Percentiles rank a stretch among this genome's conserved stretches.
Conservation (phyloP, 345 rosid genomes). For the Eucalyptus cloeziana region DNA sequence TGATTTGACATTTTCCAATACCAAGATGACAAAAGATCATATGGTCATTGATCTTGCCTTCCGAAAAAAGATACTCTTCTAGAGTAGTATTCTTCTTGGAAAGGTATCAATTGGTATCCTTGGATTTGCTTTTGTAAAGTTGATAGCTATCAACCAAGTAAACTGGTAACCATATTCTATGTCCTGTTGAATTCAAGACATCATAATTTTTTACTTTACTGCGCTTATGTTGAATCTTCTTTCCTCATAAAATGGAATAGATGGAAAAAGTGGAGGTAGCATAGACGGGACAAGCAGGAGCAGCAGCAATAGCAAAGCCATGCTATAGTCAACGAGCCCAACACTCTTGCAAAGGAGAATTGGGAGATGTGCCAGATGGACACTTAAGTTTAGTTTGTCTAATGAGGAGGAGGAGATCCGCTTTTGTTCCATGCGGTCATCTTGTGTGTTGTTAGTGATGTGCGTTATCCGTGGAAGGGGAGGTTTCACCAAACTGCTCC, state of each 20-base stretch:
- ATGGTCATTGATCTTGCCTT: constrained; percentile 48
- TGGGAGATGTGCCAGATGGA: constrained; percentile 61
- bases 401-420: constrained; percentile 50
- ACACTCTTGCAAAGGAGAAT: constrained; percentile 22
- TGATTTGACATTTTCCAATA: constrained; percentile 17
- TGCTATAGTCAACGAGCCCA: constrained; percentile 1
- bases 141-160: not conserved
- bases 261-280: constrained; percentile 53
- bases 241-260: constrained; percentile 60
- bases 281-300: constrained; percentile 5
- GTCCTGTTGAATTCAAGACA: not conserved
- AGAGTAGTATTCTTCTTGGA: constrained; percentile 55
- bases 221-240: not conserved
- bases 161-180: not conserved
- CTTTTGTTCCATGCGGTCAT: constrained; percentile 84
- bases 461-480: constrained; percentile 51
- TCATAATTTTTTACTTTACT: no score
- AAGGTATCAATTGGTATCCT: constrained; percentile 52
- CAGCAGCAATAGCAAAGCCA: constrained; percentile 10
- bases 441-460: constrained; percentile 77
- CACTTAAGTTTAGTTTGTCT: constrained; percentile 76
- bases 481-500: constrained; percentile 56
- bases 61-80: constrained; percentile 4
- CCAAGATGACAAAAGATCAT: constrained; percentile 38
- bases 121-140: constrained; percentile 68